Base-by-base conservation (phyloP, 2,329 filamentous ascomycete genomes). In the Pseudogymnoascus sp. region DNA sequence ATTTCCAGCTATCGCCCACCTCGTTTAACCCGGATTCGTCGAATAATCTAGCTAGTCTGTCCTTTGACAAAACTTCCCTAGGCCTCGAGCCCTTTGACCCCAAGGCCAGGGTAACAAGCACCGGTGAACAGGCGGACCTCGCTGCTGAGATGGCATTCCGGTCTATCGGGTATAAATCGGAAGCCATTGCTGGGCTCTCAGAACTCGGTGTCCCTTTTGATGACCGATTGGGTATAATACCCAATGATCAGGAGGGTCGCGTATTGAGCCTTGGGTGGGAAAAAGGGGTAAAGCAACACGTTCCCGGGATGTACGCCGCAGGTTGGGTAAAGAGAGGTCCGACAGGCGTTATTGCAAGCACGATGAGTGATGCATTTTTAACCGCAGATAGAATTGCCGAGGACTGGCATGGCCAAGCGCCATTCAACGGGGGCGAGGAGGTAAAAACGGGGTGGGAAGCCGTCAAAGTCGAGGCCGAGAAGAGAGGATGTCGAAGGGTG, bases 321-420 rank as follows among this genome's bases (percentile, higher is more conserved):
- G 94, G 94, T 0, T 99, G 94, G 94, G 92, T 97, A 8, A 97
- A 97, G 77, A 84, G 89, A 37, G 94, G 94, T 0, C 93, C 94
- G 0, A 97, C 92, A 0, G 94, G 94, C 2, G 92, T 97, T 3
- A 99, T 99, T 73, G 93, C 93, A 1, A 92, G 88, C 31, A 99
- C 94, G 0, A 96, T 99, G 91, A 85, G 89, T 65, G 94, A 99
- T 73, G 93, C 94, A 0, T 99, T 97, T 70, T 82, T 84, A 7
- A 96, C 92, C 0, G 94, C 87, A 1, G 92, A 97, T 72, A 85
- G 88, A 2, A 89, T 99, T 66, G 84, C 84, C 0, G 77, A 83
- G n/a, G 94, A 99, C 72, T 93, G 91, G 88, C 71, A 77, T 60
- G 71, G 73, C 0, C 69, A 74, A 4, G 74, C 74, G 8, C 75